These are phyloP conservation scores for Coniella lustricola DNA, from an alignment of 2,329 filamentous ascomycete genomes.

Conservation along the genomic window DNA sequence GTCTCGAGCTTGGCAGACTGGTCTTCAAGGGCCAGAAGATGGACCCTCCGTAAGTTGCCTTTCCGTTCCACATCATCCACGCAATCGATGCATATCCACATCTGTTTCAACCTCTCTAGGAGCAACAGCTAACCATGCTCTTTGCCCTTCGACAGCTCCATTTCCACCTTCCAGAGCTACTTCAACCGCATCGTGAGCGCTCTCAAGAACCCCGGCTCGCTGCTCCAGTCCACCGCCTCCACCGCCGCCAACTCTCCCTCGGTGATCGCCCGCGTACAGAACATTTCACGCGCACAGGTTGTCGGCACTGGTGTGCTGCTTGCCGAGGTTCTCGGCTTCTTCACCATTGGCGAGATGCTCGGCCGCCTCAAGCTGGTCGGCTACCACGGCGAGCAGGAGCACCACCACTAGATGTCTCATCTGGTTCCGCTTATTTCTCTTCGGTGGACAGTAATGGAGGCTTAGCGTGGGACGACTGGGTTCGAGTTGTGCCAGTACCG, in stretches of 20 bases:
- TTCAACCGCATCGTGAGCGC: slow-evolving; percentile 68
- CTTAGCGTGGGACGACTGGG: too few species aligned
- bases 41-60: slow-evolving; percentile 79
- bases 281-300: slow-evolving; percentile 64
- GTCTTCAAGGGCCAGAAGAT: slow-evolving; percentile 86
- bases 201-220: slow-evolving; percentile 59
- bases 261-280: slow-evolving; percentile 47
- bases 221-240: slow-evolving; percentile 51
- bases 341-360: slow-evolving; percentile 95
- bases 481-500: too few species aligned
- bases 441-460: not conserved
- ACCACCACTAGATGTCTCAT: slow-evolving; percentile 43
- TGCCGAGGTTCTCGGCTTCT: slow-evolving; percentile 91
- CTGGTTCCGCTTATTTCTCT: not conserved
- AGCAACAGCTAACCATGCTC: not conserved
- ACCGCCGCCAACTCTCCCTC: slow-evolving; percentile 37
- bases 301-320: slow-evolving; percentile 67
- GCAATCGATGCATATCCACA: too few species aligned
- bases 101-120: too few species aligned
- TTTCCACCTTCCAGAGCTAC: slow-evolving; percentile 80
- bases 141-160: slow-evolving; percentile 44
- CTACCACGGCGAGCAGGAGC: slow-evolving; percentile 65
- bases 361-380: slow-evolving; percentile 92
- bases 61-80: not conserved
- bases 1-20: slow-evolving; percentile 78